Percentiles rank a stretch among this genome's conserved stretches.
Evolutionary conservation across 176 grass and related monocot genomes (phyloP).

Genomic region (Coix lacrymajobi): DNA sequence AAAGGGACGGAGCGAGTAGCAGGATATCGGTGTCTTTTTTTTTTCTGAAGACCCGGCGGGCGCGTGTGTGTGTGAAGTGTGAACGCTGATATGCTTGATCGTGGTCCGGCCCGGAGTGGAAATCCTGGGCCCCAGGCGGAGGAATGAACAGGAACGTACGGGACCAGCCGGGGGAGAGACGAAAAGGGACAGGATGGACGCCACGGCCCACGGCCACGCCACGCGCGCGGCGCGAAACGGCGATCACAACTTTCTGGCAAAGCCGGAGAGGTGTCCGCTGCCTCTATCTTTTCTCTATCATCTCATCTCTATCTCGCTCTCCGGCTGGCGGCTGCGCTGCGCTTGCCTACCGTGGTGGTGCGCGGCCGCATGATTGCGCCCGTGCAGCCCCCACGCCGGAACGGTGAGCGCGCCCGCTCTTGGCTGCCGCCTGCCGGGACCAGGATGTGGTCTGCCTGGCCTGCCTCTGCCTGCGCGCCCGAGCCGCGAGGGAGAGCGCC

Average conservation of each 20-base stretch:
- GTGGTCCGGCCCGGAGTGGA: background rate
- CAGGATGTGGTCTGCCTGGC: background rate
- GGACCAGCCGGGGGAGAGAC: background rate
- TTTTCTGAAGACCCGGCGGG: background rate
- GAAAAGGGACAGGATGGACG: background rate
- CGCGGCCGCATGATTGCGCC: constrained; percentile 14
- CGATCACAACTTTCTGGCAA: constrained; percentile 2
- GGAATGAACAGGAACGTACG: background rate
- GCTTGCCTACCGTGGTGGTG: background rate
- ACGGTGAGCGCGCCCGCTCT: background rate
- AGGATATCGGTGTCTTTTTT: background rate
- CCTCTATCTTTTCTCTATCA: background rate
- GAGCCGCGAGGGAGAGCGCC: background rate
- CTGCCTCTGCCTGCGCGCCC: background rate
- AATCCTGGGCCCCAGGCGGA: background rate
- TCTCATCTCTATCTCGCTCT: background rate
- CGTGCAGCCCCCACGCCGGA: background rate
- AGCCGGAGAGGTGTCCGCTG: background rate
- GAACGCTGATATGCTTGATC: constrained; percentile 21
- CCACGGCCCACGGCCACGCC: background rate
- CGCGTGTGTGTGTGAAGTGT: too few species aligned
- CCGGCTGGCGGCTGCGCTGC: background rate
- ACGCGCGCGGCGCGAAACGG: background rate
- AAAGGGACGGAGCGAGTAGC: too few species aligned
- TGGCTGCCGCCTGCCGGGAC: background rate